Percentiles rank a stretch among this genome's conserved stretches.
These are phyloP conservation scores for Boletus rex-veris DNA, from an alignment of 768 basidiomycete species.

Conservation along the genomic window DNA sequence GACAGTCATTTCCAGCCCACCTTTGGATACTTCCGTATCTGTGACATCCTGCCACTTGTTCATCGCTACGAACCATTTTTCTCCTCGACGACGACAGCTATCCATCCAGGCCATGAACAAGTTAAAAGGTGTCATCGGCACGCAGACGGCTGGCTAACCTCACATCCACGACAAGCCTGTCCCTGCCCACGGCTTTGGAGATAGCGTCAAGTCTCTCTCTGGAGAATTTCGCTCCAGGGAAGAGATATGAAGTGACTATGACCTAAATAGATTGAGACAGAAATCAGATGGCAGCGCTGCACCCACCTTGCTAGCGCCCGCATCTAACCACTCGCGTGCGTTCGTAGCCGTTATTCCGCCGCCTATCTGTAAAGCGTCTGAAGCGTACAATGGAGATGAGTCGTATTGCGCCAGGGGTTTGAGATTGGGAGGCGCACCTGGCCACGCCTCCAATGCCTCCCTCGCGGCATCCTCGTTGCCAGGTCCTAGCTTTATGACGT, in stretches of 20 bases:
- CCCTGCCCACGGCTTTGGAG: conserved; percentile 67
- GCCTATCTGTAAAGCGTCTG: conserved; percentile 85
- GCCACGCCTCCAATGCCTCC: conserved; percentile 83
- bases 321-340: conserved; percentile 78
- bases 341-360: conserved; percentile 87
- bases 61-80: conserved; percentile 93
- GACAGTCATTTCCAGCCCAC: conserved; percentile 36
- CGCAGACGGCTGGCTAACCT: conserved; percentile 50
- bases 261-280: conserved; percentile 49
- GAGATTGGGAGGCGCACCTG: conserved; percentile 42
- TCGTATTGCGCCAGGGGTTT: neutral
- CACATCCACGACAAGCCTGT: conserved; percentile 90
- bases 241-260: conserved; percentile 96
- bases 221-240: conserved; percentile 80
- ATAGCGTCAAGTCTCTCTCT: conserved; percentile 64
- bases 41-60: conserved; percentile 98
- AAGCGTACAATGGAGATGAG: conserved; percentile 5
- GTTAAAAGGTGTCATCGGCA: neutral
- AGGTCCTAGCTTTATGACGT: conserved; percentile 93
- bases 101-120: neutral
- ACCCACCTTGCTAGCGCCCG: conserved; percentile 85
- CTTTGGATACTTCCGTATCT: conserved; percentile 86
- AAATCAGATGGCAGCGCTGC: neutral
- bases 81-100: conserved; percentile 77
- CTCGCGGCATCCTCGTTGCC: conserved; percentile 87